Conservation (phyloP, 2,329 filamentous ascomycete genomes). For the Ascochyta lentis region DNA sequence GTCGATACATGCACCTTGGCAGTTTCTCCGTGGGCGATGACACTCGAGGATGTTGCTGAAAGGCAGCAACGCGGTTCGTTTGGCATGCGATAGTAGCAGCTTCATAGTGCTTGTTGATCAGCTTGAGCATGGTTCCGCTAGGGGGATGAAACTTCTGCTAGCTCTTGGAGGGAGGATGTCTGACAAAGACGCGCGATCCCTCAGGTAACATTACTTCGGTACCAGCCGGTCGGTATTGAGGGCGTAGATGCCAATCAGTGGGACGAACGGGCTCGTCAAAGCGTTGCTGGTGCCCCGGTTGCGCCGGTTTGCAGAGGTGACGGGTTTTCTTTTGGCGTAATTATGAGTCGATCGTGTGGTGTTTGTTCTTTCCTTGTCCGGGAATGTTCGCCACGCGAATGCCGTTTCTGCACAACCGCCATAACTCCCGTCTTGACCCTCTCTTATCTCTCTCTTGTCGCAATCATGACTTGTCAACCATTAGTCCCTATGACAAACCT, state of each 20-base stretch:
- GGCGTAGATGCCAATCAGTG: constrained; percentile 33
- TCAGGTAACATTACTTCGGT: constrained; percentile 42
- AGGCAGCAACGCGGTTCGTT: not conserved
- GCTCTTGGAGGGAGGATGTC: constrained; percentile 12
- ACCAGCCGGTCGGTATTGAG: constrained; percentile 41
- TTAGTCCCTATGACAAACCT: not conserved
- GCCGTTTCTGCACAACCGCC: not conserved
- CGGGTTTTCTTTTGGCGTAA: not conserved
- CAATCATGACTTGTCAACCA: not conserved
- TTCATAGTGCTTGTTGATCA: not conserved
- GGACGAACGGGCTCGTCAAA: constrained; percentile 8
- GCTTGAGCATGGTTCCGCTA: not conserved
- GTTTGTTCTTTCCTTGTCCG: not conserved
- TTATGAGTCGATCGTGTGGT: not conserved
- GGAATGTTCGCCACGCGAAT: not conserved
- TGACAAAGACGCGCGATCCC: constrained; percentile 28
- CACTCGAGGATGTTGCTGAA: not conserved
- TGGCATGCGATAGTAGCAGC: not conserved
- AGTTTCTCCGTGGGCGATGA: not conserved
- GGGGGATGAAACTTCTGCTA: not conserved
- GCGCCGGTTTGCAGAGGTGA: constrained; percentile 1
- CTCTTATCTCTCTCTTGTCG: not conserved
- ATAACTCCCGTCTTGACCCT: not conserved
- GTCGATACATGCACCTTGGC: constrained; percentile 6
- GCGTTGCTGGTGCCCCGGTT: constrained; percentile 9